Evolutionary conservation across 305 asterid species (phyloP), one percentile per base, ranked within the genome.

Genomic region (Salvia sclarea): DNA sequence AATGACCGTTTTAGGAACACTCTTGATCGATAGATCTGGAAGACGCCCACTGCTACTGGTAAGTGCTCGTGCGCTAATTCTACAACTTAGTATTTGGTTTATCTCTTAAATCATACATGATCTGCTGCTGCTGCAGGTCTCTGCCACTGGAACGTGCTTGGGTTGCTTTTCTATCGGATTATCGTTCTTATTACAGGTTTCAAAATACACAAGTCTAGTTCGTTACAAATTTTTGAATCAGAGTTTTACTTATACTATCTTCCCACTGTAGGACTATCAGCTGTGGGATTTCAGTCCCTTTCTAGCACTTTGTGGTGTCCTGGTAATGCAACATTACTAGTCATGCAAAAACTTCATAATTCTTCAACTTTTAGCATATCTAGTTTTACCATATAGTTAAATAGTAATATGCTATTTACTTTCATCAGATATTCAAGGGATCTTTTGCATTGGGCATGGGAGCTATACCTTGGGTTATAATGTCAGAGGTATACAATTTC

Each of bases 381-480:
- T 21, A 48, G 7, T 7, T 12, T 10, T 21, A 12, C 25, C 41
- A 8, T 8, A 45, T 45, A 16, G 10, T 16, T 16, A 16, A 17
- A 47, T 21, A 17, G 17, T 21, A 43, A 56, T 21, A 20, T 54
- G 44, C 20, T 53, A 38, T 55, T 24, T n/a, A 35, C 59, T 61
- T 78, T 40, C 22, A 73, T 41, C 82, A 91, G 99, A 72, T 91
- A 64, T 94, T 89, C 62, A 40, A 87, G 21, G 98, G 89, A 52
- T 82, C 90, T n/a, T 87, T 91, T 80, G 88, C 98, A 45, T 64
- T 94, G 31, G 97, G 99, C 77, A 70, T 94, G 81, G 98, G 99
- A 69, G 98, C 92, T 33, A 87, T 91, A 61, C 99, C 99, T 9
- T 94, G 98, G 99, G 92, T 94, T 75, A 87, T 94, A 67, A 91